Evolutionary conservation across 2,329 filamentous ascomycete genomes (phyloP), one percentile per base, ranked within the genome.

Genomic region (Penicillium paneum): DNA sequence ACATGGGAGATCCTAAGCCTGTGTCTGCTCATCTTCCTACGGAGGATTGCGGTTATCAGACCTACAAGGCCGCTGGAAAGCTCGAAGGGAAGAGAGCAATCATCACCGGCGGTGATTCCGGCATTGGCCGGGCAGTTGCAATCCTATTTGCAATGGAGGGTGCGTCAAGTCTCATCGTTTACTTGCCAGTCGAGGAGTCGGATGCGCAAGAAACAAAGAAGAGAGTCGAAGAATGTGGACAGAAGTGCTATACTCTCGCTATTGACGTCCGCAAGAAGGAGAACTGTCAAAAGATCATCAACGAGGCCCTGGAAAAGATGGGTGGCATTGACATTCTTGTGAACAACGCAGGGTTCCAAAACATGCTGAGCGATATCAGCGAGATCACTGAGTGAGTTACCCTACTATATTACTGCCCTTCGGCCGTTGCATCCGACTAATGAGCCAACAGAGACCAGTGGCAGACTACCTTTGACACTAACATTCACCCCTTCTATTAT

Each of bases 401-500:
- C 38, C 2, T 21, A 29, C 3, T 12, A 32, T 19, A 17, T 6
- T 5, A 15, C 5, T 19, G 11, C 5, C 21, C 12, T 11, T 19
- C 19, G 12, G 10, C 13, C 11, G 17, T 31, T 17, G 1, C 5
- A 44, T 17, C 7, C 17, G 32, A n/a, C 52, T 54, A 39, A 54
- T 17, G 4, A 7, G 13, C 11, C 7, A 26, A 29, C 54, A 86
- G 83, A 66, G 87, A 90, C 5, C 89, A 94, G 75, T 94, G 89
- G 89, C 65, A 86, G 48, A 79, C 85, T 55, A 93, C 89, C 0
- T 93, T 95, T 75, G 80, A 90, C 72, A 89, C 85, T 44, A 95
- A 94, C 75, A 91, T 94, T 66, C 87, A 93, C 72, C 82, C 88
- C 3, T 87, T 85, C 77, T 94, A 91, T 79, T 93, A 86, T 76